Evolutionary conservation across 257 asterid species (phyloP).

Genomic region (Solanum tacnaense): DNA sequence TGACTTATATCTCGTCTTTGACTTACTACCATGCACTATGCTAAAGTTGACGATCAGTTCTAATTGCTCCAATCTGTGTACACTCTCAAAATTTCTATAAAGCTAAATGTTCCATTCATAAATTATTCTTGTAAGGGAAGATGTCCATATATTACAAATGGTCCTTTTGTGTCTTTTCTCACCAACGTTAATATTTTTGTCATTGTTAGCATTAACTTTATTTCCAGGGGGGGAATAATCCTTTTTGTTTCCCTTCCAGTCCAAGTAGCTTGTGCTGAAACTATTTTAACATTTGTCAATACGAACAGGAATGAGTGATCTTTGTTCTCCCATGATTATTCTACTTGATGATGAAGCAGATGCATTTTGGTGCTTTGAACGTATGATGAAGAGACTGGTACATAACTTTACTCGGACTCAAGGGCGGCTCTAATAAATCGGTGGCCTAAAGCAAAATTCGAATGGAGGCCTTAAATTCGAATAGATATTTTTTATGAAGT

Average conservation of each 20-base stretch:
- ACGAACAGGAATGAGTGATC: slow-evolving; percentile 88
- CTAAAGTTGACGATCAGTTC: not conserved
- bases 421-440: too few relatives aligned
- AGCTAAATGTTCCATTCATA: not conserved
- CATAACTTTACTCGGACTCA: not conserved
- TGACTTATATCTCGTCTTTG: not conserved
- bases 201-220: not conserved
- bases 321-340: slow-evolving; percentile 93
- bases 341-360: slow-evolving; percentile 91
- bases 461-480: too few relatives aligned
- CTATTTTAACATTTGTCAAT: slow-evolving; percentile 8
- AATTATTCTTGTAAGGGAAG: not conserved
- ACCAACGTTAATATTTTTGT: not conserved
- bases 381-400: slow-evolving; percentile 85
- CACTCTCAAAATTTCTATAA: not conserved
- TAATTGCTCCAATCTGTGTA: not conserved
- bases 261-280: not conserved
- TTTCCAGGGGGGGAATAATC: not conserved
- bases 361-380: slow-evolving; percentile 95
- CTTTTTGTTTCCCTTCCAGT: not conserved
- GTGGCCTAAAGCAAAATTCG: too few relatives aligned
- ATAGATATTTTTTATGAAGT: too few relatives aligned
- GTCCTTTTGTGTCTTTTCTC: not conserved
- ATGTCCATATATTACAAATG: not conserved
- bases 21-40: not conserved